Evolutionary conservation across 805 yeast genomes (phyloP), one percentile per base, ranked within the genome.

Genomic region (Wickerhamiella alocasiicola): DNA sequence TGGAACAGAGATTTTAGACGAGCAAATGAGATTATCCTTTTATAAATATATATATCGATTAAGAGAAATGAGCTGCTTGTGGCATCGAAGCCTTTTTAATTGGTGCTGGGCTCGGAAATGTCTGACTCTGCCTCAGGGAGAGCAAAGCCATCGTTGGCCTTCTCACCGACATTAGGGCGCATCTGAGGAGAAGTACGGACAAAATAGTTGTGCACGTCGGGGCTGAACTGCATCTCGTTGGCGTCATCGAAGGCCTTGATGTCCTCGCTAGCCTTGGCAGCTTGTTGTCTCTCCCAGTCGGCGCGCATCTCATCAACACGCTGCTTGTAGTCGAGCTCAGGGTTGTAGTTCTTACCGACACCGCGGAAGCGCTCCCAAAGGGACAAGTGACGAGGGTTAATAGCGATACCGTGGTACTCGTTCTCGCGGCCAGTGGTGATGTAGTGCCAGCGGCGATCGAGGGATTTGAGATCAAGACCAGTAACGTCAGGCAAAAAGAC

Each of bases 391-490:
- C 44, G 51, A 9, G 59, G 59, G 51, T 57, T 50, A 43, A 60
- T 51, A 46, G 65, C 65, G 31, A 60, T 50, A 42, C 65, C 65
- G 46, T 60, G 64, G 57, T 60, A 60, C 45, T 60, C 65, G 40
- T 52, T 35, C 11, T 27, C 52, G n/a, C 62, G 57, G 26, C 64
- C 64, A 44, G 51, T 56, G 24, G 47, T 44, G 33, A 59, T 56
- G 47, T 36, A 57, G 33, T 48, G 46, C 62, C 62, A 60, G 41
- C 63, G 51, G 33, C 65, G 55, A 43, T 60, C 65, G 46, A 57
- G 64, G 46, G 59, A 63, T 30, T 48, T 52, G 30, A 60, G 50
- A 37, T 60, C 65, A 6, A 60, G 52, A 35, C 63, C 64, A 31
- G 65, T 60, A 36, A 54, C 55, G 41, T 60, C 65, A 9, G 65